Conservation (phyloP, 2,329 filamentous ascomycete species). For the Colletotrichum tanaceti region DNA sequence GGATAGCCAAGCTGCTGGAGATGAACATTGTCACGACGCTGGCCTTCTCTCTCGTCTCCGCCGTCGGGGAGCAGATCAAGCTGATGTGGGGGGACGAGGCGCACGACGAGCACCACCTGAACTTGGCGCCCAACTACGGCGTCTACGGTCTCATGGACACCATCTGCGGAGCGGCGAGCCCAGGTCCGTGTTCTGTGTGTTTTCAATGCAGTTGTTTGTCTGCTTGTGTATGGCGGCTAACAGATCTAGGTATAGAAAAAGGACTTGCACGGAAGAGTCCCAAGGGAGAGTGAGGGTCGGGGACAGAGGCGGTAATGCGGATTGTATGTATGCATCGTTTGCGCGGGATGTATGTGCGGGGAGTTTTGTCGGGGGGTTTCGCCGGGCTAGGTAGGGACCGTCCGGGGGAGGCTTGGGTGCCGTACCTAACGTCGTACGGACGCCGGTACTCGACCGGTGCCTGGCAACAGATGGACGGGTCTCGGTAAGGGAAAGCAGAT, state of each 20-base stretch:
- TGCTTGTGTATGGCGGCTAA: neutral
- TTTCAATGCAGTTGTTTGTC: neutral
- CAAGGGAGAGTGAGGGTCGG: neutral
- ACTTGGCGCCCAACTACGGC: constrained; percentile 8
- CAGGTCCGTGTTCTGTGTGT: neutral
- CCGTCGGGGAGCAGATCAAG: constrained; percentile 12
- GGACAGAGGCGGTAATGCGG: neutral
- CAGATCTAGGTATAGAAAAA: neutral
- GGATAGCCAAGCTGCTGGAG: constrained; percentile 5
- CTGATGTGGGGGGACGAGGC: constrained; percentile 22
- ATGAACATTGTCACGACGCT: constrained; percentile 17
- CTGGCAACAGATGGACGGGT: neutral
- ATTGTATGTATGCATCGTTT: neutral
- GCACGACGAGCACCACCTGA: constrained; percentile 23
- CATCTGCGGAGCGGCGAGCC: constrained; percentile 4
- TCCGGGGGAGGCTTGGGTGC: no score
- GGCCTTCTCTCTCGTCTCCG: constrained; percentile 11
- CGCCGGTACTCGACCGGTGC: neutral
- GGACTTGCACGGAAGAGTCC: neutral
- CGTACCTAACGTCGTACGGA: neutral
- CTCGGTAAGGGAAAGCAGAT: neutral
- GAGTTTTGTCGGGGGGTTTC: no score
- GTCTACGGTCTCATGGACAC: constrained; percentile 11
- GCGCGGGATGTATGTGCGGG: no score
- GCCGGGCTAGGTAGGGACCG: no score